Conservation (phyloP, 2,329 filamentous ascomycete species). For the Ascochyta clinopodiicola region DNA sequence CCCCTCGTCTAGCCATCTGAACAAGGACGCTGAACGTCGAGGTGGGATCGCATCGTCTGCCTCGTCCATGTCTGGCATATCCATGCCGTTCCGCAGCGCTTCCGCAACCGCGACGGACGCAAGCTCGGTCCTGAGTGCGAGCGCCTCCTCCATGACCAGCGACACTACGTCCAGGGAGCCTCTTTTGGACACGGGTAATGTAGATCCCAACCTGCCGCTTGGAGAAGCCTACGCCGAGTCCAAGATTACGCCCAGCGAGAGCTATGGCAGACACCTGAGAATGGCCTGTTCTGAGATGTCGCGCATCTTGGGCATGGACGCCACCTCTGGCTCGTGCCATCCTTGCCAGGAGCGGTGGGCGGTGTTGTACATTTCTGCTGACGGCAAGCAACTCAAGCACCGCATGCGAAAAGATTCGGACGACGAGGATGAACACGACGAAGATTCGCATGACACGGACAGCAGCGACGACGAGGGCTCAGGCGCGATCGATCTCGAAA, state of each 20-base stretch:
- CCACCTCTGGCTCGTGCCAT: conserved; percentile 71
- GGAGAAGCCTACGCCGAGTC: conserved; percentile 44
- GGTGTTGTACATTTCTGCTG: conserved; percentile 76
- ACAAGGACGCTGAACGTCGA: conserved; percentile 54
- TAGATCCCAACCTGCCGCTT: conserved; percentile 29
- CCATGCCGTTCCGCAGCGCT: conserved; percentile 58
- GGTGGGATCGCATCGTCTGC: conserved; percentile 55
- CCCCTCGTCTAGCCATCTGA: conserved; percentile 63
- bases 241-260: conserved; percentile 57
- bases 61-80: conserved; percentile 58
- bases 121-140: conserved; percentile 74
- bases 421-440: conserved; percentile 67
- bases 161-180: conserved; percentile 73
- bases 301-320: conserved; percentile 68
- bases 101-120: conserved; percentile 65
- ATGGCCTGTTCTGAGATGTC: conserved; percentile 74
- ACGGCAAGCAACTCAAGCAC: conserved; percentile 72
- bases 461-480: conserved; percentile 55
- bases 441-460: conserved; percentile 61
- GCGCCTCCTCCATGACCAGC: conserved; percentile 74
- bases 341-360: conserved; percentile 85
- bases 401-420: conserved; percentile 76
- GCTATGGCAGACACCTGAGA: conserved; percentile 61
- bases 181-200: conserved; percentile 57
- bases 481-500: conserved; percentile 67